phyloP scores from a whole-genome alignment of 2,329 filamentous ascomycete species.

The Colletotrichum endophyticum region DNA sequence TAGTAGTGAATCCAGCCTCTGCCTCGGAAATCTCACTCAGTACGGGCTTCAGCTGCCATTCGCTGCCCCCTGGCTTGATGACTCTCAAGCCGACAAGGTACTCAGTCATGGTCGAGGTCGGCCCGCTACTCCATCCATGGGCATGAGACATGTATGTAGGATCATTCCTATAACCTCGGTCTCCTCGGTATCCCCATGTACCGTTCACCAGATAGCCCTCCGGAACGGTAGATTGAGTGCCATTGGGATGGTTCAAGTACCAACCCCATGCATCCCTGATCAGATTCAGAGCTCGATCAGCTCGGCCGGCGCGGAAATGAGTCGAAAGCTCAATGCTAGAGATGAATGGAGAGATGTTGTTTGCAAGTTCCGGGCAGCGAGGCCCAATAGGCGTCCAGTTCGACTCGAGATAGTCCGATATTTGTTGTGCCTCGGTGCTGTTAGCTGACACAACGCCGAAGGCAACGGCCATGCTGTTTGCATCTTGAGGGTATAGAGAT shows the following conservation, averaged over 20 bases:
- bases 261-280: constrained; percentile 63
- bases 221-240: constrained; percentile 63
- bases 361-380: constrained; percentile 59
- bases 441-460: constrained; percentile 30
- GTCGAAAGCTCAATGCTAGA: constrained; percentile 63
- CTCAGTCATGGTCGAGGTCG: constrained; percentile 48
- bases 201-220: constrained; percentile 63
- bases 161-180: constrained; percentile 52
- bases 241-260: constrained; percentile 61
- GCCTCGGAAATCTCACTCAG: background rate
- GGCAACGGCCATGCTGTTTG: constrained; percentile 59
- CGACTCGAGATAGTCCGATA: constrained; percentile 47
- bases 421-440: constrained; percentile 33
- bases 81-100: constrained; percentile 42
- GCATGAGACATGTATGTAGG: constrained; percentile 49
- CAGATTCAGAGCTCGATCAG: constrained; percentile 57
- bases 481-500: constrained; percentile 62
- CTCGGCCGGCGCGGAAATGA: constrained; percentile 51
- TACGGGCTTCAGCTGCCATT: background rate
- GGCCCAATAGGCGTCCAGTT: constrained; percentile 63
- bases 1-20: background rate
- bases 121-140: constrained; percentile 54
- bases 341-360: constrained; percentile 64
- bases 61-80: background rate
- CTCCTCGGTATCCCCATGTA: constrained; percentile 59